Percentiles rank a stretch among this genome's conserved stretches.
Conservation (phyloP, 2,329 filamentous ascomycete genomes). For the Colletotrichum sansevieriae region DNA sequence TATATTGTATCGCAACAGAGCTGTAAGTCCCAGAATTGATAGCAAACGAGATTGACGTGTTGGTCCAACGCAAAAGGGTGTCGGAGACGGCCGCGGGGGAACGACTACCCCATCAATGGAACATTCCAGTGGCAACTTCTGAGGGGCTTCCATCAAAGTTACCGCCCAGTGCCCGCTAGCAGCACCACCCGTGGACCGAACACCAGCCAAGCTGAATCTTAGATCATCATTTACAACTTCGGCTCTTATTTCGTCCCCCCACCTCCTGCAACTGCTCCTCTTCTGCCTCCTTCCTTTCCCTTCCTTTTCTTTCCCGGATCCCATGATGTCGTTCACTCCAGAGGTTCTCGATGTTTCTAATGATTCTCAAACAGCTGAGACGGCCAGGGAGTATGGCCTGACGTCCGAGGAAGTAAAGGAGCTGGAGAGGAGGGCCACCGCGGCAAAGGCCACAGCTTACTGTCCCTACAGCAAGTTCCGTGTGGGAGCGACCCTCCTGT, state of each 20-base stretch:
- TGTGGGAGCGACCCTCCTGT: conserved; percentile 85
- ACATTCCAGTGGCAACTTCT: conserved; percentile 21
- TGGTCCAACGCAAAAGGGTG: conserved; percentile 32
- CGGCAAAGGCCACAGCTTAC: conserved; percentile 84
- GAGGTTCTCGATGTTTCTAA: conserved; percentile 46
- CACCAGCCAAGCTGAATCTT: conserved; percentile 27
- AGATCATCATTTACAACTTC: conserved; percentile 26
- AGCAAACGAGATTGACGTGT: conserved; percentile 18
- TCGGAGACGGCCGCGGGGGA: conserved; percentile 39
- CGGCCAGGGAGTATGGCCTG: conserved; percentile 62
- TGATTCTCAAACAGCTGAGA: conserved; percentile 41
- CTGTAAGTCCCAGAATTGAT: conserved; percentile 33
- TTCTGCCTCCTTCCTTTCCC: not conserved
- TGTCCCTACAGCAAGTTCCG: conserved; percentile 95
- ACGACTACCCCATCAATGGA: conserved; percentile 27
- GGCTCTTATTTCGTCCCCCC: conserved; percentile 10
- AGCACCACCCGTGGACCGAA: conserved; percentile 6
- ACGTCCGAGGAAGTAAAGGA: conserved; percentile 73
- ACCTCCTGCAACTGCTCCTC: not conserved
- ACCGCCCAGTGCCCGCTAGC: conserved; percentile 6
- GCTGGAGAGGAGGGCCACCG: conserved; percentile 72
- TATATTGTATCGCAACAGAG: conserved; percentile 1
- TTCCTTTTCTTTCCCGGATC: conserved; percentile 1
- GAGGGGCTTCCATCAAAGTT: conserved; percentile 10
- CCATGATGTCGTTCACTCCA: conserved; percentile 39